Base-by-base conservation (phyloP, 345 rosid species). In the Corchorus olitorius region DNA sequence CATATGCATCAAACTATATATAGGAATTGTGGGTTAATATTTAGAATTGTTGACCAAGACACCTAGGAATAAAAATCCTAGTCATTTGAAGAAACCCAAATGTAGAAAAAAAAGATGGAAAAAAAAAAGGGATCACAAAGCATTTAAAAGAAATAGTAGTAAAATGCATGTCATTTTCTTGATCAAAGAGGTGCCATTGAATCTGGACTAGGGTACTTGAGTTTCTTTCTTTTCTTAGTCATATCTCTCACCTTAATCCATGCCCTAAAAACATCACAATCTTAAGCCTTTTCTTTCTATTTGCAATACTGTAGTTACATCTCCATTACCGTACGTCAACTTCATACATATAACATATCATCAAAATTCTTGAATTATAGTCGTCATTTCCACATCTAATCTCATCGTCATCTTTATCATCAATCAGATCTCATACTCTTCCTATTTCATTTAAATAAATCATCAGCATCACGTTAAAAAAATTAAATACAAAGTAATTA, bases 151-250 rank as follows among this genome's bases (percentile, higher is more conserved):
- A 20, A 41, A 20, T 49, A 1, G n/a, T n/a, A n/a, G n/a, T n/a
- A 45, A 45, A 35, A 49, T 74, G 77, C 56, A 46, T 63, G 82
- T 78, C 82, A 3, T 56, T 80, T 41, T 67, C 81, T 73, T 60
- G 53, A 78, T n/a, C 37, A 12, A 70, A 66, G 78, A 68, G 37
- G 79, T n/a, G 64, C 79, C 89, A 82, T 77, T 86, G 86, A 84
- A 86, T 82, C 82, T 84, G 15, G 89, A 84, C 89, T 37, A 50
- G 64, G 33, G 16, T 19, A 74, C 45, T 17, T 68, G 45, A 16
- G 49, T 49, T 75, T 72, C 17, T 37, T 67, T 62, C 65, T 13
- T 43, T 52, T 60, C 63, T 68, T 73, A 39, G 60, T 74, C 84
- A 72, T n/a, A 37, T 59, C 17, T 50, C 2, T 66, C 66, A 61